phyloP scores from a whole-genome alignment of 1,139 yeast genomes.

The Arxiozyma bovina region DNA sequence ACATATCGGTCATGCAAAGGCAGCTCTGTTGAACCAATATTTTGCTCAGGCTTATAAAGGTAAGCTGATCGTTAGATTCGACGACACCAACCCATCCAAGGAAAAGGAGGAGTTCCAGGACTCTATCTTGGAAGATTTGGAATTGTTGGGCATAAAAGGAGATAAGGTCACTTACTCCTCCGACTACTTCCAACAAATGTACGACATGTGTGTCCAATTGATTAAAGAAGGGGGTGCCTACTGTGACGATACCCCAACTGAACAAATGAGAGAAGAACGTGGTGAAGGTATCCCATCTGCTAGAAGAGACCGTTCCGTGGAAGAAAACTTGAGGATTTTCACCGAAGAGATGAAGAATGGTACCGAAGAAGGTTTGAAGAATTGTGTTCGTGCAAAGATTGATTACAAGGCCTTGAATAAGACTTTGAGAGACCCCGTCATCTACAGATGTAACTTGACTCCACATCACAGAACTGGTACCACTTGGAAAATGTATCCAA shows the following conservation, averaged over 20 bases:
- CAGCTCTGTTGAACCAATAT: constrained; percentile 89
- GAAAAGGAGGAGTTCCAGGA: constrained; percentile 91
- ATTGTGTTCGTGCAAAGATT: constrained; percentile 92
- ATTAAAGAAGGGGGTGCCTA: constrained; percentile 94
- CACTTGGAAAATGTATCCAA: constrained; percentile 90
- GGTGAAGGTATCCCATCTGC: constrained; percentile 89
- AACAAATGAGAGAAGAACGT: constrained; percentile 95
- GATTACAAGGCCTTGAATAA: constrained; percentile 85
- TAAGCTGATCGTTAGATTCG: constrained; percentile 88
- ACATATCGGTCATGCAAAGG: constrained; percentile 96
- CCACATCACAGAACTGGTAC: constrained; percentile 96
- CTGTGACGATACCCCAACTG: constrained; percentile 91
- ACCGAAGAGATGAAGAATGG: constrained; percentile 87
- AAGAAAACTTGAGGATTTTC: constrained; percentile 79
- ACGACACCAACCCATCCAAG: constrained; percentile 93
- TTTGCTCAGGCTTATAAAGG: constrained; percentile 93
- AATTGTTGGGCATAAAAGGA: constrained; percentile 83
- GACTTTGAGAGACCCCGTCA: constrained; percentile 92
- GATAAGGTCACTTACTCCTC: constrained; percentile 82
- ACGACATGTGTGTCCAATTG: constrained; percentile 70
- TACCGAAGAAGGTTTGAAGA: constrained; percentile 79
- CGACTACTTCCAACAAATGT: constrained; percentile 85
- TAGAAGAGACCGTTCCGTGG: constrained; percentile 84
- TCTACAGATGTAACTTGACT: constrained; percentile 89
- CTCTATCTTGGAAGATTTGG: constrained; percentile 82